Base-by-base conservation (phyloP, 371 early-diverging fungal genomes). In the Mortierella sp. region DNA sequence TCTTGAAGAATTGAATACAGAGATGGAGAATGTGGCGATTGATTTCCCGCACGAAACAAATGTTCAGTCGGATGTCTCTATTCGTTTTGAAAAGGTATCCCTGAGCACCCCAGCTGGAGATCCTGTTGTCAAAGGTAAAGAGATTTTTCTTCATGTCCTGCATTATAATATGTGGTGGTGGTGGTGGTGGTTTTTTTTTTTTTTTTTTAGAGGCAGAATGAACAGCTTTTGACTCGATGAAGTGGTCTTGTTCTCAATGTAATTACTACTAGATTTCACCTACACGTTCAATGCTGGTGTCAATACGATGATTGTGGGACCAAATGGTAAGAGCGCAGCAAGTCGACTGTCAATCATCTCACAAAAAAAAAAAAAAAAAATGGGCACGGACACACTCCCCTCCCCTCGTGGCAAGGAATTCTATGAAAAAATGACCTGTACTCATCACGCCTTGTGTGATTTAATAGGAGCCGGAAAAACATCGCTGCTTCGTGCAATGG, bases 401-500 rank as follows among this genome's bases (percentile, higher is more conserved):
- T 37, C 37, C 37, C 37, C 9, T 9, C 37, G 37, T 37, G 37
- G 5, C 37, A 37, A 37, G n/a, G n/a, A 37, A 3, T 37, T 37
- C 37, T 37, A 37, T 37, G 37, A 37, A 37, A 37, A 37, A 37
- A n/a, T n/a, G n/a, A n/a, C n/a, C 37, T 9, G 9, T 37, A 9
- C 37, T 37, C 37, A 37, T 37, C 9, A 9, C 3, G 5, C 9
- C 37, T 37, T 37, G n/a, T n/a, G n/a, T 37, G 37, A 37, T 89
- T 67, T 26, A 19, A n/a, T 66, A 80, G 88, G 89, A 48, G 80
- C 80, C 28, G 91, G 91, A 16, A 91, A 91, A 57, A 87, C 91
- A 9, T 92, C 94, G 5, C 19, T 95, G 16, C 57, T 94, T n/a
- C 87, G 95, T 4, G 86, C 86, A 14, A 83, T 95, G 63, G 85